These are phyloP conservation scores for Clarireedia sp. DNA, from an alignment of 2,329 filamentous ascomycete genomes.

Conservation along the genomic window DNA sequence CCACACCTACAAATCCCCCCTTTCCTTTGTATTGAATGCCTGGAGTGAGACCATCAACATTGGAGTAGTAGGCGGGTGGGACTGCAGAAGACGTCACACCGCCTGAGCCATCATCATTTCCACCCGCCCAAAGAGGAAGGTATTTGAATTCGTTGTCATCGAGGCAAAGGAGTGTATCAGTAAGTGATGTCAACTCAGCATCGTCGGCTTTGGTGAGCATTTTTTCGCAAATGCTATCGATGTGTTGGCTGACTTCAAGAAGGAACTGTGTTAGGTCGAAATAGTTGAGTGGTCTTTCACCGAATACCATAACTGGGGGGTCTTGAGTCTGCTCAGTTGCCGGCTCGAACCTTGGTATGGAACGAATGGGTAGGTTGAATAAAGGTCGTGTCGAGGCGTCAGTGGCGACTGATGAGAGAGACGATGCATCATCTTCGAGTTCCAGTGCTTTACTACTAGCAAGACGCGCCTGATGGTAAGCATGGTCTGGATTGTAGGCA, in stretches of 20 bases:
- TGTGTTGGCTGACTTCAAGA: constrained; percentile 6
- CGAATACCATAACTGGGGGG: too few species aligned
- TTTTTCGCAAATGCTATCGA: background rate
- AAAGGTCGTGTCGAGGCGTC: background rate
- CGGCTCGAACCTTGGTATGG: background rate
- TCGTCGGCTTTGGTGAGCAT: constrained; percentile 10
- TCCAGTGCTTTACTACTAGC: background rate
- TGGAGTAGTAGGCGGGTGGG: constrained; percentile 21
- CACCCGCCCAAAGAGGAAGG: constrained; percentile 59
- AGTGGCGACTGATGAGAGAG: background rate
- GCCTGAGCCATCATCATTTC: constrained; percentile 42
- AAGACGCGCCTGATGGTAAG: constrained; percentile 1
- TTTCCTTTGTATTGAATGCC: background rate
- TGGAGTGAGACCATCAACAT: background rate
- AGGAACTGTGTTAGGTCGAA: constrained; percentile 12
- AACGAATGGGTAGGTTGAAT: background rate
- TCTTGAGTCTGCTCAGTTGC: too few species aligned
- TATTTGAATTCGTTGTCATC: constrained; percentile 51
- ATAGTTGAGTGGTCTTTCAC: background rate
- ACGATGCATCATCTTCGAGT: background rate
- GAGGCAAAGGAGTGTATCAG: constrained; percentile 43
- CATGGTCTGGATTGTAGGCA: constrained; percentile 5
- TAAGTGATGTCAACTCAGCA: constrained; percentile 14
- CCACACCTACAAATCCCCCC: background rate
- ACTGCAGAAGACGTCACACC: constrained; percentile 37